phyloP scores from a whole-genome alignment of 371 early-diverging fungal genomes.

The Circinella umbellata region DNA sequence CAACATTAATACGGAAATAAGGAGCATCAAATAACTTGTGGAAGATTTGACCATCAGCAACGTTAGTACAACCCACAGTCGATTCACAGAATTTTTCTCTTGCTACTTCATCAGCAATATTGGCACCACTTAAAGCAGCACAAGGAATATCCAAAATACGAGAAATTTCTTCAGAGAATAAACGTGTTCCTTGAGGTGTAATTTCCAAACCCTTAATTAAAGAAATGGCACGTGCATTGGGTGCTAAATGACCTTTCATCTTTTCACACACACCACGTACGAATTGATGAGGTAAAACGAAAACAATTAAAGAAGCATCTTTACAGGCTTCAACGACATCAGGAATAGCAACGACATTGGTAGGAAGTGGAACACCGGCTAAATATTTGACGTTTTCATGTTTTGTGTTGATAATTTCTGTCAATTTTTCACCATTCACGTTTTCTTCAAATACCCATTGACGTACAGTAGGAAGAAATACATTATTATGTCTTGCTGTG shows the following conservation, averaged over 20 bases:
- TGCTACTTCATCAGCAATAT: slow-evolving; percentile 99
- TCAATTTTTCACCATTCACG: slow-evolving; percentile 83
- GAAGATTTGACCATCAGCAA: slow-evolving; percentile 76
- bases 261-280: slow-evolving; percentile 82
- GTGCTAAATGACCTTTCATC: slow-evolving; percentile 64
- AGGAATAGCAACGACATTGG: slow-evolving; percentile 86
- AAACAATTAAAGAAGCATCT: slow-evolving; percentile 89
- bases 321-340: slow-evolving; percentile 78
- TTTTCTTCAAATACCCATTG: slow-evolving; percentile 97
- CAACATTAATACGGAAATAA: slow-evolving; percentile 86
- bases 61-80: slow-evolving; percentile 84
- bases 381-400: slow-evolving; percentile 93
- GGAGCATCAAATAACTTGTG: slow-evolving; percentile 86
- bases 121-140: slow-evolving; percentile 96
- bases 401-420: slow-evolving; percentile 91
- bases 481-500: slow-evolving; percentile 61
- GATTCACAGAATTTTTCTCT: slow-evolving; percentile 94
- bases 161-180: slow-evolving; percentile 90
- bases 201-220: slow-evolving; percentile 96
- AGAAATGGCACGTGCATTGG: slow-evolving; percentile 87
- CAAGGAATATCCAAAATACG: slow-evolving; percentile 78
- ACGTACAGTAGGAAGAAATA: slow-evolving; percentile 80
- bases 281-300: slow-evolving; percentile 99
- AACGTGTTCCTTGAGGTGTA: slow-evolving; percentile 70
- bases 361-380: slow-evolving; percentile 89